Evolutionary conservation across 805 yeast species (phyloP).

Genomic region (Starmerella apicola): DNA sequence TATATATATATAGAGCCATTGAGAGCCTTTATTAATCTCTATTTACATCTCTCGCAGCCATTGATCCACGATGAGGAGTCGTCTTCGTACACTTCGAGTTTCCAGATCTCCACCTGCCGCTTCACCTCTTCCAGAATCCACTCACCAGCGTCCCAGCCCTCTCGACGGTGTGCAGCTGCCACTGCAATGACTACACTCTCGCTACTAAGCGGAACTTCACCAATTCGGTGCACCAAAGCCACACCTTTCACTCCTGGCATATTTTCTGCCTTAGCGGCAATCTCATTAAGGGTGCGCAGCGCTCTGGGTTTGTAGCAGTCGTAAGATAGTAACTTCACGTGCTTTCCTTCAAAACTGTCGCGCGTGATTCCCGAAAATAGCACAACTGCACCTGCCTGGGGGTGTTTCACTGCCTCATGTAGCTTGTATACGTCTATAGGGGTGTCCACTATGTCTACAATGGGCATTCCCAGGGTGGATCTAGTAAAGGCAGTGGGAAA

Average conservation of each 20-base stretch:
- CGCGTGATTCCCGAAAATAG: conserved; percentile 42
- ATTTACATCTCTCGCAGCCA: conserved; percentile 3
- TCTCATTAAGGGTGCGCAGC: conserved; percentile 27
- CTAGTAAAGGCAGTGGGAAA: too few species aligned
- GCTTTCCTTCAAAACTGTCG: conserved; percentile 32
- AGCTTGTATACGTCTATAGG: conserved; percentile 15
- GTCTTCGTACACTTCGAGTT: conserved; percentile 34
- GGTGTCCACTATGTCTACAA: neutral
- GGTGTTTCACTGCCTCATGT: conserved; percentile 32
- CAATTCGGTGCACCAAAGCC: conserved; percentile 36
- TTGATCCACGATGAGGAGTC: conserved; percentile 35
- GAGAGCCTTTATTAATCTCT: neutral
- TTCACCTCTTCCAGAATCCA: conserved; percentile 37
- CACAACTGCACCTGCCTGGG: conserved; percentile 38
- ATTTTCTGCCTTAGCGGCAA: conserved; percentile 28
- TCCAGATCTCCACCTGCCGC: conserved; percentile 39
- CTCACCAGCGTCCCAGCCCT: conserved; percentile 37
- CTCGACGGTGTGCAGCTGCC: conserved; percentile 35
- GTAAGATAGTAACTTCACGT: conserved; percentile 33
- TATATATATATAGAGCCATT: neutral
- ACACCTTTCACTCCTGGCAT: conserved; percentile 28
- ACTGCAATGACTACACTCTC: conserved; percentile 37
- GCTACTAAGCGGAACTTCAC: conserved; percentile 36
- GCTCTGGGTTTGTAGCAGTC: conserved; percentile 38
- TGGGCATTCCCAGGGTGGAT: too few species aligned